Base-by-base conservation (phyloP, 1,284 basidiomycete species). In the Phylloporus sp. region DNA sequence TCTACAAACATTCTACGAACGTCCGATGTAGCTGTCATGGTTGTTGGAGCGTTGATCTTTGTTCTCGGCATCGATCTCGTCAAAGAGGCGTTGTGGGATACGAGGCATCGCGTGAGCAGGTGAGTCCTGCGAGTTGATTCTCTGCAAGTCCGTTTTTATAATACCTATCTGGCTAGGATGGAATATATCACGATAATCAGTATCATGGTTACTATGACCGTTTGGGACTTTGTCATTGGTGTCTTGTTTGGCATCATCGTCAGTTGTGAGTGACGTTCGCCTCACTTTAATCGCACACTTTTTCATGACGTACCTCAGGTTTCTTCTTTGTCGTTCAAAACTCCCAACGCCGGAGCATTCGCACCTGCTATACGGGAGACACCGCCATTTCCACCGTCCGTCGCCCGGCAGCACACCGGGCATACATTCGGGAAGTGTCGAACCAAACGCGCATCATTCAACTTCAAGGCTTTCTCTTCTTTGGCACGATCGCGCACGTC, bases 321-420 rank as follows among this genome's bases (percentile, higher is more conserved):
- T 88, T 98, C 80, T 98, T 98, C 84, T 99, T 99, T 76, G 98
- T 99, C 29, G 87, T 99, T 4, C 95, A 98, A 76, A 97, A 94
- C 72, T 97, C 95, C 0, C 91, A 92, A 71, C 81, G 94, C 25
- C 82, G 88, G 57, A 94, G 96, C 67, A 96, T 99, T 68, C 88
- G 97, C 23, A 87, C 91, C 0, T 84, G 94, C 29, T 91, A 94
- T 78, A 91, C 89, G 10, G 95, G 94, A 1, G 89, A 94, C 64
- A 88, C 91, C 0, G 89, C 92, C 3, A 91, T 96, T 80, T 98
- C 96, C 11, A 96, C 97, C 2, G 97, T 99, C 2, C 90, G 97
- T 8, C 85, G 97, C 49, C 97, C 97, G 2, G 91, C 90, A 67
- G 87, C 91, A 3, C 97, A 99, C 77, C 87, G 95, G 17, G 91